Base-by-base conservation (phyloP, 768 basidiomycete species). In the Hortiboletus campestris region DNA sequence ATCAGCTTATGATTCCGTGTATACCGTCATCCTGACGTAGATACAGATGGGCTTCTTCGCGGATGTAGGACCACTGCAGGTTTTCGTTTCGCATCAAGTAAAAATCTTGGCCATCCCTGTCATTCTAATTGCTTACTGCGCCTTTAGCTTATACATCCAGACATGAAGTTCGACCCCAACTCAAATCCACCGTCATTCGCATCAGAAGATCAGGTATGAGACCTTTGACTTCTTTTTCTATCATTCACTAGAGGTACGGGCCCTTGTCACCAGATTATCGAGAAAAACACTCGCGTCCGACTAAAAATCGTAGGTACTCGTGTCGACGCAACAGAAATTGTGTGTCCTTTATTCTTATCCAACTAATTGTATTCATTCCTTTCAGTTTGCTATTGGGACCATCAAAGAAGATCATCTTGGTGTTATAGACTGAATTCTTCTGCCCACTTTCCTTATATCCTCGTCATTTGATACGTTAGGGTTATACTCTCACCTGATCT, bases 341-440 rank as follows among this genome's bases (percentile, higher is more conserved):
- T 95, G 68, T 61, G 92, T 60, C 76, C 10, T 46, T 17, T 38
- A 22, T 47, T 17, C 28, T 28, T 42, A 12, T 42, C 32, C 51
- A 58, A 13, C 56, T 43, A 49, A 40, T 13, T 20, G 17, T 19
- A 31, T 41, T 55, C 36, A 52, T 43, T 29, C 47, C n/a, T 1
- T 28, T 2, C 56, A 97, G 94, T 98, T 98, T 64, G 94, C 94
- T 2, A 98, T 98, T 61, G 96, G 94, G 10, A 94, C 91, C 4
- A 97, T 98, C 73, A 99, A 98, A 76, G 96, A 98, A 72, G 96
- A 98, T 69, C 96, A 94, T 72, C 77, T 98, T 29, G 96, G 96
- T 45, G 92, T 96, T 50, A 91, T 95, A 64, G 91, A 92, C 59
- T 91, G 67, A 66, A 34, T 38, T 40, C 45, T 41, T 35, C 41